These are phyloP conservation scores for Phytophthora rubi DNA, from an alignment of 352 stramenopile species.

Conservation along the genomic window DNA sequence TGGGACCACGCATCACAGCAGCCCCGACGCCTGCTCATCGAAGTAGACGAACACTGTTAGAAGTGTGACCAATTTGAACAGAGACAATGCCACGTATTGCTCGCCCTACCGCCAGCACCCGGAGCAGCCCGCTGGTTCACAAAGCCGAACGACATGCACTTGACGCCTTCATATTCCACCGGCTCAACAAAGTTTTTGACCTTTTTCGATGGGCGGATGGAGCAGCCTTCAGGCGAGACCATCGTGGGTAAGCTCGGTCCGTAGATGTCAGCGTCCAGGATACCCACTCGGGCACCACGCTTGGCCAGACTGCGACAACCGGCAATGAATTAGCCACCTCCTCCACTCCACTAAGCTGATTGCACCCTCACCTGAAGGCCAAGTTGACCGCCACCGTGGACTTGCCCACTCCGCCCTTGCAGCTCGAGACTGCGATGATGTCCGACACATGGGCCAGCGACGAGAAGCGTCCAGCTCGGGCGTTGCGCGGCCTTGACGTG, in stretches of 20 bases:
- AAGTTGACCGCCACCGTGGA: conserved; percentile 99
- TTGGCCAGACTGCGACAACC: conserved; percentile 72
- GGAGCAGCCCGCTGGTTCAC: conserved; percentile 88
- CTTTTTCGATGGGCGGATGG: conserved; percentile 70
- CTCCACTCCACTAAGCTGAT: not conserved
- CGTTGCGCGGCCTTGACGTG: conserved; percentile 65
- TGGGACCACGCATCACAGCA: conserved; percentile 97
- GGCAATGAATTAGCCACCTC: not conserved
- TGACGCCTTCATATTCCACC: conserved; percentile 88
- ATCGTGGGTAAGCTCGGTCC: conserved; percentile 98
- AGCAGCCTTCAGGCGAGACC: conserved; percentile 78
- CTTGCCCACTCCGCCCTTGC: conserved; percentile 99
- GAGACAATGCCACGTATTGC: not conserved
- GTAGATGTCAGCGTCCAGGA: conserved; percentile 99
- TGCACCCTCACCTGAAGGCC: conserved; percentile 84
- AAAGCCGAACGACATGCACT: conserved; percentile 94
- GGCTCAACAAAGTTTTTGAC: conserved; percentile 83
- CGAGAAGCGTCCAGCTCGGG: conserved; percentile 74
- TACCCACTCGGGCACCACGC: conserved; percentile 93
- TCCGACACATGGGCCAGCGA: conserved; percentile 84
- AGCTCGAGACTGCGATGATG: conserved; percentile 92
- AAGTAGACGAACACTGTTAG: not conserved
- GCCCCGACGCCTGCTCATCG: conserved; percentile 63
- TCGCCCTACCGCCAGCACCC: conserved; percentile 60
- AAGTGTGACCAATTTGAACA: conserved; percentile 5